Evolutionary conservation across 164 flowering plant genomes (phyloP).

Genomic region (Berberis thunbergii): DNA sequence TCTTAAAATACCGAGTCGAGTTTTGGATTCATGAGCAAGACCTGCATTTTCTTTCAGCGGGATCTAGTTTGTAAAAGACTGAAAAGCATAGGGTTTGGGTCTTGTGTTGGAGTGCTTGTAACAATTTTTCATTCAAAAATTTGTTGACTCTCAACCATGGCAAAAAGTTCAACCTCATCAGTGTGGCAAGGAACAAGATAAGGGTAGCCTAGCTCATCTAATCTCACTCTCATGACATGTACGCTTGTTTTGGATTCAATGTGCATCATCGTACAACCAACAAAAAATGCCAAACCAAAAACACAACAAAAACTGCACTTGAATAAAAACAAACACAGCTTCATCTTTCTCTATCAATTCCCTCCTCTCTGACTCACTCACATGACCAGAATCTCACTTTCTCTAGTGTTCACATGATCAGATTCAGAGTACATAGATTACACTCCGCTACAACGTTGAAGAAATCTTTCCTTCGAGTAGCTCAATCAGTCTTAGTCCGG

Average conservation of each 20-base stretch:
- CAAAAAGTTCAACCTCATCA: too few relatives aligned
- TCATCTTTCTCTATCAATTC: neutral
- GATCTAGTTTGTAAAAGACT: too few relatives aligned
- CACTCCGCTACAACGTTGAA: neutral
- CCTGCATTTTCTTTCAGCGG: too few relatives aligned
- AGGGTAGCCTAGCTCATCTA: neutral
- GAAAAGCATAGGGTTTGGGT: too few relatives aligned
- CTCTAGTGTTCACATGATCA: neutral
- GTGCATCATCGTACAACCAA: neutral
- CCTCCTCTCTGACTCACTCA: neutral
- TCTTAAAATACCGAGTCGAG: too few relatives aligned
- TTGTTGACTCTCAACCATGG: too few relatives aligned
- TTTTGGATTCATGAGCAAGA: too few relatives aligned
- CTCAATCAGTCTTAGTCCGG: neutral
- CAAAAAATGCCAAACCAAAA: neutral
- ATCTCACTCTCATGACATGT: neutral
- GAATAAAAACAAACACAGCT: conserved; percentile 2
- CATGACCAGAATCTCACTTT: neutral
- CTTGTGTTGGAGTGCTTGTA: too few relatives aligned
- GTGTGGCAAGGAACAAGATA: neutral
- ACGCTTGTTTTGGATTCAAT: neutral
- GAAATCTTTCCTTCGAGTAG: neutral
- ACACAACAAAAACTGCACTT: conserved; percentile 4
- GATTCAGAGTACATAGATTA: neutral
- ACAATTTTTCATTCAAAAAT: too few relatives aligned